Evolutionary conservation across 2,329 filamentous ascomycete species (phyloP), one percentile per base, ranked within the genome.

Genomic region (Ascochyta lentis): DNA sequence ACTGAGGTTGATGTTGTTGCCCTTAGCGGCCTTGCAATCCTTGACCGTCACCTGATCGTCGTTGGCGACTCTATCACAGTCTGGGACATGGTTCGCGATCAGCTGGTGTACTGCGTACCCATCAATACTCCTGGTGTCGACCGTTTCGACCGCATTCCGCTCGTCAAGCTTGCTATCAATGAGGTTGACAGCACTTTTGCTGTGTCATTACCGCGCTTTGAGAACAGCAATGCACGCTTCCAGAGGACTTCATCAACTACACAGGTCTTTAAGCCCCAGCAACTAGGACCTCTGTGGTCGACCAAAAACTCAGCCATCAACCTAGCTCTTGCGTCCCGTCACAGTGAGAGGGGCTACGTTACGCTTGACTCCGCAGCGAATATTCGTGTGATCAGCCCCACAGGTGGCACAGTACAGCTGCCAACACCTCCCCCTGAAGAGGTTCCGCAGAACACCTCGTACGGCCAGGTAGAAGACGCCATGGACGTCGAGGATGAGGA

Each of bases 21-120:
- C 16, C 80, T 92, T 7, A 84, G 86, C 54, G 85, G 84, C n/a
- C 76, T 96, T 27, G 86, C 83, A 5, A 88, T 96, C 49, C 77
- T 95, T 2, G 88, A 87, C 2, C 87, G 88, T 23, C 88, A 89
- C 68, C 78, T 99, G 16, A 81, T 98, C 54, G 83, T 90, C 41
- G 79, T 96, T 1, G 91, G 91, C 0, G 83, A 89, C 39, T 84
- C 86, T 26, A 81, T 97, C 8, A 82, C 86, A 37, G 88, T 96
- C 33, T 96, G 92, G 81, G 90, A 99, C 73, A 83, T 96, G 10
- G 90, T 98, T 7, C 82, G 87, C 46, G 90, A 96, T 66, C 84
- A 88, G 64, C 81, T 93, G 42, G 83, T 85, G 33, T 92, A 89
- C 68, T 86, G 85, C 44, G 80, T 89, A 46, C 78, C 83, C 24